Evolutionary conservation across 2,329 filamentous ascomycete species (phyloP), one percentile per base, ranked within the genome.

Genomic region (Albophoma yamanashiensis): DNA sequence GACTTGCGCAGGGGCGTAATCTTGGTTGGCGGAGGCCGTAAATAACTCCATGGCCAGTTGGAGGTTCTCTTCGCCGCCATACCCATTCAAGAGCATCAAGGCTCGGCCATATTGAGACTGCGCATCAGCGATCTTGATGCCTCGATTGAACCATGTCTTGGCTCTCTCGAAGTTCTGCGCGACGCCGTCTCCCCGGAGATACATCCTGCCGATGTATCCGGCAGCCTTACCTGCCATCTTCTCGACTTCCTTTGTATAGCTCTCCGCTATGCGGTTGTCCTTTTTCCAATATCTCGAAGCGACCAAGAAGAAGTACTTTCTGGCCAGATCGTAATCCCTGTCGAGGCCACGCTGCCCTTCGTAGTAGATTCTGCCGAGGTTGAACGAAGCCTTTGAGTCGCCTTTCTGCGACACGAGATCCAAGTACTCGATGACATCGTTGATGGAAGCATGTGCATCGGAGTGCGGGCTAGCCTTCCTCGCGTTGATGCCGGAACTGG

Each of bases 351-450:
- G 82, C 60, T 91, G 86, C 0, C 92, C 92, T 61, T 97, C 92
- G 68, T 96, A 96, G 71, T 95, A 89, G 63, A 96, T 83, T 64
- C 91, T 86, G 3, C 90, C 92, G 0, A 97, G 78, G 63, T 89
- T 92, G 68, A 92, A 92, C 0, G 91, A 93, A 0, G 92, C 91
- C 70, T 90, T 92, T 60, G 91, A 84, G 68, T 96, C 91, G 14
- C 92, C 92, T 71, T 96, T 96, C 62, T 92, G 86, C 7, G 91
- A 91, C 81, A 96, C 88, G 50, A 96, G 80, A 67, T 96, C 91
- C 65, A 96, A 79, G 67, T 96, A 99, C 71, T 99, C 94, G 61
- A 99, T 85, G 20, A 97, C 89, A 72, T 99, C 93, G 67, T 96
- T 92, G 61, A 97, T 84, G 20, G 91, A 89, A 1, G 92, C 91